Evolutionary conservation across 2,329 filamentous ascomycete species (phyloP).

Genomic region (Erysiphe pulchra): DNA sequence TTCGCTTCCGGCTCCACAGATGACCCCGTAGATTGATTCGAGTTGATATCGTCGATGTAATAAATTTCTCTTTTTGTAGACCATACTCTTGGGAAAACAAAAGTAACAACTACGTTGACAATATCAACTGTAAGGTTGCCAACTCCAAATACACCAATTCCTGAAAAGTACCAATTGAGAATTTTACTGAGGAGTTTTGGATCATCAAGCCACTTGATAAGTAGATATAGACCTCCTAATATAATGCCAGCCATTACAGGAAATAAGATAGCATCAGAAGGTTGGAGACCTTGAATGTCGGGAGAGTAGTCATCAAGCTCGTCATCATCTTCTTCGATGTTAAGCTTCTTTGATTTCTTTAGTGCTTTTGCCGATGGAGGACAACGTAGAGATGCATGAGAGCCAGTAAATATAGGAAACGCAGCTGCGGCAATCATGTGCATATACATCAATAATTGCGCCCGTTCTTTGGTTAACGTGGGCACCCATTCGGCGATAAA

Average conservation of each 20-base stretch:
- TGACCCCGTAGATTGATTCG: constrained; percentile 6
- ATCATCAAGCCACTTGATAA: constrained; percentile 74
- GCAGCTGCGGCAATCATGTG: constrained; percentile 45
- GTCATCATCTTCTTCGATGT: constrained; percentile 19
- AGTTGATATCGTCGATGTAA: constrained; percentile 16
- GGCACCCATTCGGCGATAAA: constrained; percentile 7
- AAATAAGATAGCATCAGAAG: constrained; percentile 62
- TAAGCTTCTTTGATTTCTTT: constrained; percentile 19
- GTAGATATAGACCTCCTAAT: constrained; percentile 55
- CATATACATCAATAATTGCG: constrained; percentile 8
- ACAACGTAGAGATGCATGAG: constrained; percentile 62
- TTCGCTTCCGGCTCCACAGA: background rate
- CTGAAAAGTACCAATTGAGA: constrained; percentile 58
- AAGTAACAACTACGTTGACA: constrained; percentile 33
- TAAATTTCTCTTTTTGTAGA: constrained; percentile 23
- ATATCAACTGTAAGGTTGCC: constrained; percentile 48
- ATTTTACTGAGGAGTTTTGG: constrained; percentile 60
- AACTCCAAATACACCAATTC: constrained; percentile 19
- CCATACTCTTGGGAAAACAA: constrained; percentile 54
- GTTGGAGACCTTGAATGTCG: constrained; percentile 40
- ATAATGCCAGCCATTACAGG: constrained; percentile 51
- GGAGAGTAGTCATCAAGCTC: constrained; percentile 30
- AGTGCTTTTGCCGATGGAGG: constrained; percentile 45
- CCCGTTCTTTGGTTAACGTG: constrained; percentile 7
- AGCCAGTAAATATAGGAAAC: constrained; percentile 60